phyloP scores from a whole-genome alignment of 116 monocot species.

The Zostera marina region DNA sequence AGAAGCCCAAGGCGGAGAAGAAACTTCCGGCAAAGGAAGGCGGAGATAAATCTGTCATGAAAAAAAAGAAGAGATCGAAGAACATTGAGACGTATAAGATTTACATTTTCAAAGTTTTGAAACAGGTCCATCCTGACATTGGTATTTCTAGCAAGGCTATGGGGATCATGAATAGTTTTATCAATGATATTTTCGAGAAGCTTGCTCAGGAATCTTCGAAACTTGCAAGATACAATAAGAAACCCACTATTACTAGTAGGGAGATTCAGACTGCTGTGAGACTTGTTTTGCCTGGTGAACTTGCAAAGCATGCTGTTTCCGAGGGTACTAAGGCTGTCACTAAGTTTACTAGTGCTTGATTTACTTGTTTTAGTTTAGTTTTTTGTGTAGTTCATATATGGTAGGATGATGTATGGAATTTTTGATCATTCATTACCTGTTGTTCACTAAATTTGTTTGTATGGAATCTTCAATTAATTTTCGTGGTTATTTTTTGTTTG shows the following conservation, averaged over 20 bases:
- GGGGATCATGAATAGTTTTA: conserved; percentile 87
- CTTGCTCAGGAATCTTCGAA: conserved; percentile 51
- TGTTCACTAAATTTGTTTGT: too few relatives aligned
- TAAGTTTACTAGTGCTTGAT: conserved; percentile 58
- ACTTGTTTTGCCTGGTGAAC: conserved; percentile 68
- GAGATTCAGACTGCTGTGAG: conserved; percentile 94
- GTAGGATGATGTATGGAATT: too few relatives aligned
- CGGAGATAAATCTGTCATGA: conserved; percentile 4
- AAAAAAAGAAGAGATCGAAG: conserved; percentile 34
- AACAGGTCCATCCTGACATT: conserved; percentile 89
- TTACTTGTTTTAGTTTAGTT: too few relatives aligned
- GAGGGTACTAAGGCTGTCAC: conserved; percentile 84
- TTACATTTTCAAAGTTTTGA: conserved; percentile 81
- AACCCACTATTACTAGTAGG: conserved; percentile 71
- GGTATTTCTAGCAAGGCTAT: conserved; percentile 79
- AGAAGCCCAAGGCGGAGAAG: conserved; percentile 9
- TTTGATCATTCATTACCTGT: too few relatives aligned
- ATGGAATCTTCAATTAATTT: too few relatives aligned
- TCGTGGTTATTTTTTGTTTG: too few relatives aligned
- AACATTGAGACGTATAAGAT: conserved; percentile 72
- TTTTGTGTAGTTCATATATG: too few relatives aligned
- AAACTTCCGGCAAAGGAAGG: conserved; percentile 5
- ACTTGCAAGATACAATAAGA: conserved; percentile 74
- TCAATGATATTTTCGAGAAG: conserved; percentile 89
- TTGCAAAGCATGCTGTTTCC: conserved; percentile 80